A percentile compares a stretch with the other conserved stretches of the same genome.
phyloP scores from a whole-genome alignment of 768 basidiomycete species.

The Suillus hirtellus region DNA sequence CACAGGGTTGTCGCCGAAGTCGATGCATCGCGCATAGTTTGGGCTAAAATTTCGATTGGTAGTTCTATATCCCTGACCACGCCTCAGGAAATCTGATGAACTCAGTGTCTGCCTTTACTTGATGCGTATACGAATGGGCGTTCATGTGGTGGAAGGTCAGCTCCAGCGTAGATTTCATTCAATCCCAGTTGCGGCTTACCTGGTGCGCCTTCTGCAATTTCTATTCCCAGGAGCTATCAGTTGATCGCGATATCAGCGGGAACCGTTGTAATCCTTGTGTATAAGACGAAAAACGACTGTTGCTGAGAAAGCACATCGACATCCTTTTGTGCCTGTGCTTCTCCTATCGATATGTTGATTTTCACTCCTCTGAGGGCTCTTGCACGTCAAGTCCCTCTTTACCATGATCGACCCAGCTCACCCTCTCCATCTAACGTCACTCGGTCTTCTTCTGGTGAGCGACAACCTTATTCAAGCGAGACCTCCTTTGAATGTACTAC shows the following conservation, averaged over 20 bases:
- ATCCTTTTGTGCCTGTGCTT: neutral
- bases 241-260: neutral
- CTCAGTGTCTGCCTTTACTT: neutral
- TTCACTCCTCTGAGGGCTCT: neutral
- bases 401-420: neutral
- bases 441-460: neutral
- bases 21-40: neutral
- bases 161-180: conserved; percentile 2
- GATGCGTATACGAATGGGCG: neutral
- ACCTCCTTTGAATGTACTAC: neutral
- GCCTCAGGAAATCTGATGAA: neutral
- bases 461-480: neutral
- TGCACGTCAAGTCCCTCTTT: neutral
- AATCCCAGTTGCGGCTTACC: neutral
- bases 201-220: neutral
- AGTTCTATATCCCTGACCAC: neutral
- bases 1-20: neutral
- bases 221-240: neutral
- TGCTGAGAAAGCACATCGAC: neutral
- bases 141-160: neutral
- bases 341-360: neutral
- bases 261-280: too few species aligned
- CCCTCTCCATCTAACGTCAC: neutral
- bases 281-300: neutral
- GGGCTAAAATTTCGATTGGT: neutral